These are phyloP conservation scores for Rhododendron griersonianum DNA, from an alignment of 148 eudicot species.

Conservation along the genomic window DNA sequence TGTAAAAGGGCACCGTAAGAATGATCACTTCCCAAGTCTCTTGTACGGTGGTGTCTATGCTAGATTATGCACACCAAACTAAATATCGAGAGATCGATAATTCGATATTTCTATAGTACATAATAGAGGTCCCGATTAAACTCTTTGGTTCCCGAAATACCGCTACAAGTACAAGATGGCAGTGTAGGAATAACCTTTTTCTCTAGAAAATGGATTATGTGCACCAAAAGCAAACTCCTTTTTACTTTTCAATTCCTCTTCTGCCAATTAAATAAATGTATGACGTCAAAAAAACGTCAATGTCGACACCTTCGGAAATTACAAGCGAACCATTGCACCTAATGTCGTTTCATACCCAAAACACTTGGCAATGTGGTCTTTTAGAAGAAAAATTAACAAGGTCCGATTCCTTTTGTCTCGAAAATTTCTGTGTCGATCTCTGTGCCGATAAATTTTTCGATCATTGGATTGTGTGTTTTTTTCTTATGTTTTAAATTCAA, in stretches of 20 bases:
- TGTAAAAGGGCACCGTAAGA: neutral
- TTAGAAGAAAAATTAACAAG: no score
- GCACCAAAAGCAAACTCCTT: neutral
- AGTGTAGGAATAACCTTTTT: neutral
- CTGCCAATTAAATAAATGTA: neutral
- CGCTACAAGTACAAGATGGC: neutral
- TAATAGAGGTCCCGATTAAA: neutral
- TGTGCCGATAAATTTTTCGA: no score
- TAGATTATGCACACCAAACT: neutral
- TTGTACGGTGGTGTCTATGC: no score
- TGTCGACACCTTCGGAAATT: neutral
- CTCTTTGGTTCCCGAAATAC: neutral
- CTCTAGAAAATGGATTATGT: neutral
- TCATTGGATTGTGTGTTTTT: no score
- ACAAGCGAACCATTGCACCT: neutral
- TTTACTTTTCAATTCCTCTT: neutral
- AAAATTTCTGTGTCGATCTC: accelerated
- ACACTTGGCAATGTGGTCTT: neutral
- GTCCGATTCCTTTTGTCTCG: no score
- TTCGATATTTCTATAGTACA: no score
- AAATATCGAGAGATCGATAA: neutral
- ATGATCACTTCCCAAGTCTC: neutral
- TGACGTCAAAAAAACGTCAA: neutral
- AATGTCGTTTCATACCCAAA: neutral
- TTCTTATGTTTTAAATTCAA: no score